phyloP scores from a whole-genome alignment of 345 rosid genomes.

The Eucalyptus marginata region DNA sequence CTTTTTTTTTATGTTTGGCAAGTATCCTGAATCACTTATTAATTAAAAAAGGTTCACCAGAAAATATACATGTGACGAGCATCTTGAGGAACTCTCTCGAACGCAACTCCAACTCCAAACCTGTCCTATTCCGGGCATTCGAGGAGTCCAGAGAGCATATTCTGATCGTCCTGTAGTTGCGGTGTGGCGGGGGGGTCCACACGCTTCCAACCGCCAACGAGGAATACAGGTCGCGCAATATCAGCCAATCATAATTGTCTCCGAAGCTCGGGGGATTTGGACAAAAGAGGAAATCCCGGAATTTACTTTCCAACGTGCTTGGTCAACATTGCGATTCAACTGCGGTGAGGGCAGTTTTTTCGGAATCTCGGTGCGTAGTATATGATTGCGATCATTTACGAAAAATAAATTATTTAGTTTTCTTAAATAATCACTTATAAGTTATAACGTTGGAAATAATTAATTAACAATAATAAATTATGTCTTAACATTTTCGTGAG shows the following conservation, averaged over 20 bases:
- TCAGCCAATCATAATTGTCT: not conserved
- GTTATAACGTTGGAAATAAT: too few species aligned
- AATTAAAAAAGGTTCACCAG: not conserved
- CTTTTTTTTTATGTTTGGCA: rapidly evolving
- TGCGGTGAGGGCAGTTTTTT: too few species aligned
- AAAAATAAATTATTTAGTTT: too few species aligned
- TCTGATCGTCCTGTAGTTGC: not conserved
- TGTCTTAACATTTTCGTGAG: not conserved
- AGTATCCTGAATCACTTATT: not conserved
- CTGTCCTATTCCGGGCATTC: not conserved
- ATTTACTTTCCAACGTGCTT: not conserved
- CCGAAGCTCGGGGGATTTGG: not conserved
- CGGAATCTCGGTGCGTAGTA: not conserved
- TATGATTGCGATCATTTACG: not conserved
- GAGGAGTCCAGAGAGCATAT: not conserved
- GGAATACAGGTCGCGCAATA: rapidly evolving
- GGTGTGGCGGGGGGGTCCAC: not conserved
- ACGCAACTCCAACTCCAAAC: not conserved
- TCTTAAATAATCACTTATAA: not conserved
- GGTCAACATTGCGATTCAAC: not conserved
- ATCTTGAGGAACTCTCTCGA: not conserved
- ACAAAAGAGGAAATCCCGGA: not conserved
- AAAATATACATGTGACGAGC: not conserved
- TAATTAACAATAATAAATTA: too few species aligned
- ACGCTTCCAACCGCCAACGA: not conserved